Conservation (phyloP, 306 rosid genomes). For the Citrullus mucosospermus region DNA sequence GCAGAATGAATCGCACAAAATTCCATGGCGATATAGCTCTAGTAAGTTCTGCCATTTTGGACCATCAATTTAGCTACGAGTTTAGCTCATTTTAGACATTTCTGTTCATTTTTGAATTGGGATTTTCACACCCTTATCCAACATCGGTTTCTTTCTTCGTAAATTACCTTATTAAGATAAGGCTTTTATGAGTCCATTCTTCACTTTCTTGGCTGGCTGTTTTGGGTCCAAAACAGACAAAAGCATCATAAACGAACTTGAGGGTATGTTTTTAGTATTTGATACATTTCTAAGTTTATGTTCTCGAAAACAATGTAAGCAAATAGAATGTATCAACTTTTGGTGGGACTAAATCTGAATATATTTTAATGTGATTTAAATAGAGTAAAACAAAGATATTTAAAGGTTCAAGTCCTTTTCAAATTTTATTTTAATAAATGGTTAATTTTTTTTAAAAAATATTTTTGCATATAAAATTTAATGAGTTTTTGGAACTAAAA, state of each 20-base stretch:
- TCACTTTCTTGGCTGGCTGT: neutral
- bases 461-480: too few species aligned
- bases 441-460: too few species aligned
- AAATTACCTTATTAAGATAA: neutral
- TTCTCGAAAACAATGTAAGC: neutral
- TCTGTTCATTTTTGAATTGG: neutral
- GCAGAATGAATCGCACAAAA: neutral
- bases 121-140: neutral
- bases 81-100: neutral
- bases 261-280: neutral
- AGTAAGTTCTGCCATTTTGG: neutral
- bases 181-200: neutral
- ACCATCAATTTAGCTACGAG: neutral
- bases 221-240: neutral
- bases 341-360: neutral
- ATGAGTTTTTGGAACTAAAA: too few species aligned
- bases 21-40: neutral
- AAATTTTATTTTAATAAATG: too few species aligned
- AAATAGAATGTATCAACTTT: neutral
- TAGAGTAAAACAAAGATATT: too few species aligned
- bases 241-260: neutral
- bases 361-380: too few species aligned
- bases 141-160: neutral
- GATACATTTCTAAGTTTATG: neutral
- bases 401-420: too few species aligned